Evolutionary conservation across 2,329 filamentous ascomycete genomes (phyloP), one percentile per base, ranked within the genome.

Genomic region (Alternaria ventricosa): DNA sequence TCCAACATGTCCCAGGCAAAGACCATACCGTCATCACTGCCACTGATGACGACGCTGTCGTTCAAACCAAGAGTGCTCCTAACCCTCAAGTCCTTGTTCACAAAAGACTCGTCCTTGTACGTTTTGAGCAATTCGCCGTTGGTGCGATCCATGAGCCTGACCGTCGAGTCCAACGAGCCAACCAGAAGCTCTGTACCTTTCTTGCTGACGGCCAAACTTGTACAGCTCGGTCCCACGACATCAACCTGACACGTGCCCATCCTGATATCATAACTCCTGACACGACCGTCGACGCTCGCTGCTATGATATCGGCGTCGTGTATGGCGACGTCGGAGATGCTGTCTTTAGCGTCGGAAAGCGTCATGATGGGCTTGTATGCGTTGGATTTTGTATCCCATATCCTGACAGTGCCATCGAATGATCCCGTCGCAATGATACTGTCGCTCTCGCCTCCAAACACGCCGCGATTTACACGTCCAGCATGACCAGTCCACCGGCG

Each of bases 1-100:
- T 87, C 90, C 58, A 97, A 78, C 20, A 97, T 82, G 81, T 97
- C 94, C 95, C 95, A 98, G 2, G 89, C 92, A 83, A 90, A 90
- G 8, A 94, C 80, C 72, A 85, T 84, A 3, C 91, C 92, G 64
- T 90, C 84, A 80, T 97, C 94, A 73, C 94, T 93, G 8, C 95
- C 95, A 55, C 89, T 91, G 4, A 97, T 74, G 1, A 96, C 92
- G 53, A 91, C 90, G 63, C 88, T 89, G 80, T 97, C 95, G 66
- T 87, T 89, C 28, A 88, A 86, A 1, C 92, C 94, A 60, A 97
- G 83, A 5, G 92, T 85, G 43, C 90, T 90, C 78, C 93, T 89
- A 30, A 96, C 85, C n/a, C 93, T 85, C 65, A 96, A 82, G 50
- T 90, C 88, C 65, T 87, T 87, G 75, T 96, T 96, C 70, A 83